Conservation (phyloP, 2,329 filamentous ascomycete species). For the Ascocoryne sarcoides region DNA sequence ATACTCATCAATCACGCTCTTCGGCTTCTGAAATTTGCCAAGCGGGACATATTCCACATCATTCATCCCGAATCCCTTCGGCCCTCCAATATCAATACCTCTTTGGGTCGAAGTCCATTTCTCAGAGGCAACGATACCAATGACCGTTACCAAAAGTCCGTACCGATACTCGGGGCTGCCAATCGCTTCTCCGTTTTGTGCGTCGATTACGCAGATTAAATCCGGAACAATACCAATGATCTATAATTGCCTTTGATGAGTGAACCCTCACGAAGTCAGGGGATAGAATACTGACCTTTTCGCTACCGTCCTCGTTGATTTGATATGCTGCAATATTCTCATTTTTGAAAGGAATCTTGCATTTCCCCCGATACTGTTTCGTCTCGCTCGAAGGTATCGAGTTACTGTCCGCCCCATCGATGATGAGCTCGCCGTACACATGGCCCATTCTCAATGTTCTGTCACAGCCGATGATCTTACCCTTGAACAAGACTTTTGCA, state of each 20-base stretch:
- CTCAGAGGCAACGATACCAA: conserved; percentile 46
- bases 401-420: conserved; percentile 38
- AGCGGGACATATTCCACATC: conserved; percentile 38
- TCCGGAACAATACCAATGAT: conserved; percentile 49
- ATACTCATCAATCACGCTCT: conserved; percentile 46
- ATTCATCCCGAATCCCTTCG: conserved; percentile 36
- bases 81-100: conserved; percentile 42
- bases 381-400: conserved; percentile 28
- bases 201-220: conserved; percentile 39
- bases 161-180: conserved; percentile 47
- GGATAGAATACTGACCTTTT: conserved; percentile 34
- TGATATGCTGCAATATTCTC: conserved; percentile 55
- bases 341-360: conserved; percentile 66
- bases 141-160: conserved; percentile 40
- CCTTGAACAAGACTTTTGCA: conserved; percentile 51
- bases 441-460: conserved; percentile 47
- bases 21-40: conserved; percentile 40
- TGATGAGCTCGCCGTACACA: conserved; percentile 49
- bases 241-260: too few species aligned
- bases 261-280: too few species aligned
- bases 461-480: conserved; percentile 55
- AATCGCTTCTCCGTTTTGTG: conserved; percentile 39
- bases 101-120: conserved; percentile 41
- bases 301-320: conserved; percentile 11
- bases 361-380: conserved; percentile 34